Evolutionary conservation across 2,329 filamentous ascomycete species (phyloP), one percentile per base, ranked within the genome.

Genomic region (Diaporthe destruens): DNA sequence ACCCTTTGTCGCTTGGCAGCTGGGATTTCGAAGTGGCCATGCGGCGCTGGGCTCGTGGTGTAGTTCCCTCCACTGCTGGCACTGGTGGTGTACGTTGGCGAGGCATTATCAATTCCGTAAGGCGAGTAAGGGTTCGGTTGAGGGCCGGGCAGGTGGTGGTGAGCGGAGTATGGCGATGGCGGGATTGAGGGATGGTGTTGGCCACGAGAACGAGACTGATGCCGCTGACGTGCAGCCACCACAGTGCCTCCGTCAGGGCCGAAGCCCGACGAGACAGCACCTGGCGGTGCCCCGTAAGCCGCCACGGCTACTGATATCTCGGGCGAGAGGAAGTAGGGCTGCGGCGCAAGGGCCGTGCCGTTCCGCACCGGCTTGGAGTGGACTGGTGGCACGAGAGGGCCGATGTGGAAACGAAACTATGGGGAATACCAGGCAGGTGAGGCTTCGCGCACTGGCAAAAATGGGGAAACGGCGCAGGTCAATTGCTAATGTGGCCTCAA

Each of bases 271-370:
- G 69, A 56, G 29, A 74, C 59, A 34, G 68, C 69, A 72, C 72
- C 69, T 49, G 69, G 42, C 76, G 77, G 76, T 74, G 77, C 73
- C 74, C 78, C 78, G 80, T 79, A 80, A 75, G 78, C 79, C 80
- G 80, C 81, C 80, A 82, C 80, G 75, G 77, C 79, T 79, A 78
- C 79, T 76, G 74, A 74, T 73, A 71, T 63, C 74, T 57, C 68
- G 76, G 77, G 78, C n/a, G 74, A 77, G 72, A 75, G 78, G 71
- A 76, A 76, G 73, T 75, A 71, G 61, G 55, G 34, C 70, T 51
- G 47, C 39, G 34, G 56, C 34, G 34, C 55, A 53, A 61, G 55
- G 68, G 68, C 68, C 68, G 68, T 70, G 68, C 68, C 68, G 55
- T 61, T 47, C 47, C 61, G 61, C 51, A 53, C 47, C 61, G 61